These are phyloP conservation scores for Boletus eberwhitei DNA, from an alignment of 768 basidiomycete species.

Conservation along the genomic window DNA sequence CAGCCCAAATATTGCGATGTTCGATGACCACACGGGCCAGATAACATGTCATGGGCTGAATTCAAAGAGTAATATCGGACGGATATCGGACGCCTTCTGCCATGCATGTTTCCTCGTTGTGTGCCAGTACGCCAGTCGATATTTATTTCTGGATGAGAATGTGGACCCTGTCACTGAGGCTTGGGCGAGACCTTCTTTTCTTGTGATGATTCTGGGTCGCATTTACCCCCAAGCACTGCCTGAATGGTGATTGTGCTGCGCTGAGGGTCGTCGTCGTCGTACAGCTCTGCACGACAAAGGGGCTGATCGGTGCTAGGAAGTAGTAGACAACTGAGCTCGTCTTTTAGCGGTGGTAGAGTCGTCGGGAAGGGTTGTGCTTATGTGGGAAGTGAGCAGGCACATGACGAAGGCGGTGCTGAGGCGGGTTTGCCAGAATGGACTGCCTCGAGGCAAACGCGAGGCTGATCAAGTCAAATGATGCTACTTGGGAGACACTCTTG, in stretches of 20 bases:
- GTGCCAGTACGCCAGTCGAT: background rate
- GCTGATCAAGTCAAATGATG: constrained; percentile 10
- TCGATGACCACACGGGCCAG: background rate
- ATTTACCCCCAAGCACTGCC: constrained; percentile 1
- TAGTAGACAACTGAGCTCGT: too few relatives aligned
- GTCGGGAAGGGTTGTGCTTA: background rate
- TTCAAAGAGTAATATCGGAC: background rate
- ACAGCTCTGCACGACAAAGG: background rate
- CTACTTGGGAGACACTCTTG: background rate
- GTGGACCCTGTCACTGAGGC: constrained; percentile 3
- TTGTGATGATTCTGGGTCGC: constrained; percentile 1
- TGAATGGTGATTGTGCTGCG: background rate
- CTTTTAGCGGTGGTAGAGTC: background rate
- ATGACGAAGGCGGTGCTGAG: constrained; percentile 1
- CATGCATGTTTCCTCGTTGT: background rate
- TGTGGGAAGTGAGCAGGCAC: background rate
- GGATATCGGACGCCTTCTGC: constrained; percentile 5
- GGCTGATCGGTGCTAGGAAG: background rate
- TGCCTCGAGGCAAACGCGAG: constrained; percentile 29
- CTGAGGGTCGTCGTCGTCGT: background rate
- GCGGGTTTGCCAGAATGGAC: constrained; percentile 1
- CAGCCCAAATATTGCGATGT: background rate
- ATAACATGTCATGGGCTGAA: background rate
- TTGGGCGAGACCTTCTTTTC: constrained; percentile 7
- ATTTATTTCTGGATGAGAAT: constrained; percentile 16